Conservation (phyloP, 2,329 filamentous ascomycete species). For the Amauroascus niger region DNA sequence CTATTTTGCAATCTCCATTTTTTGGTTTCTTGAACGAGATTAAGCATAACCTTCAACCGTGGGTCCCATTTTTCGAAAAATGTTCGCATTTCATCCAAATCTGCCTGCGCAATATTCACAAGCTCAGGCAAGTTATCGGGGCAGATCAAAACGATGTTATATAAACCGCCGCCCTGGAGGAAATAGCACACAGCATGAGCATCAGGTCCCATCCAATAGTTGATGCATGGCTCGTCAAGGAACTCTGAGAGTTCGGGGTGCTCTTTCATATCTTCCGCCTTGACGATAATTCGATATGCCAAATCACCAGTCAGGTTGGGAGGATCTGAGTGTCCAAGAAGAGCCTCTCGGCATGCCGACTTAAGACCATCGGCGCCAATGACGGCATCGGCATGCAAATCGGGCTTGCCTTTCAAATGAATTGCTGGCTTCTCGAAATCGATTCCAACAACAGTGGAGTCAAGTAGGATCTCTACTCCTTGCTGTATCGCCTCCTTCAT, state of each 20-base stretch:
- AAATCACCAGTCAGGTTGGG: conserved; percentile 47
- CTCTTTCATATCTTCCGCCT: conserved; percentile 41
- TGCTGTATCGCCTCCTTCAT: conserved; percentile 33
- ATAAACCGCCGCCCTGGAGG: conserved; percentile 49
- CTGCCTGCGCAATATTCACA: conserved; percentile 12
- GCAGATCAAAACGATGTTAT: conserved; percentile 56
- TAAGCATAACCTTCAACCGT: conserved; percentile 9
- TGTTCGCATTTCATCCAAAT: conserved; percentile 45
- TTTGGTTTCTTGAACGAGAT: conserved; percentile 11
- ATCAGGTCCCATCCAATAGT: conserved; percentile 47
- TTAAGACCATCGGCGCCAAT: conserved; percentile 45
- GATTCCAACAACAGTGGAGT: conserved; percentile 20
- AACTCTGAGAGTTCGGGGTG: conserved; percentile 39
- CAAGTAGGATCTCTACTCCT: conserved; percentile 30
- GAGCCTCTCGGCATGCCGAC: conserved; percentile 35
- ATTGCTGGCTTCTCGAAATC: conserved; percentile 24
- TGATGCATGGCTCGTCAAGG: conserved; percentile 41
- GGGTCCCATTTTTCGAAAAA: conserved; percentile 52
- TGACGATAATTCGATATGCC: conserved; percentile 46
- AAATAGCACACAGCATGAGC: conserved; percentile 51
- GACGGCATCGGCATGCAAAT: conserved; percentile 35
- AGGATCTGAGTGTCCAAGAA: conserved; percentile 39
- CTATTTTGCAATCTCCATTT: conserved; percentile 55
- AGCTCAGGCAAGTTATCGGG: conserved; percentile 50
- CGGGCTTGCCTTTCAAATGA: conserved; percentile 25